These are phyloP conservation scores for Musa balbisiana DNA, from an alignment of 202 grass and related monocot species.

Conservation along the genomic window DNA sequence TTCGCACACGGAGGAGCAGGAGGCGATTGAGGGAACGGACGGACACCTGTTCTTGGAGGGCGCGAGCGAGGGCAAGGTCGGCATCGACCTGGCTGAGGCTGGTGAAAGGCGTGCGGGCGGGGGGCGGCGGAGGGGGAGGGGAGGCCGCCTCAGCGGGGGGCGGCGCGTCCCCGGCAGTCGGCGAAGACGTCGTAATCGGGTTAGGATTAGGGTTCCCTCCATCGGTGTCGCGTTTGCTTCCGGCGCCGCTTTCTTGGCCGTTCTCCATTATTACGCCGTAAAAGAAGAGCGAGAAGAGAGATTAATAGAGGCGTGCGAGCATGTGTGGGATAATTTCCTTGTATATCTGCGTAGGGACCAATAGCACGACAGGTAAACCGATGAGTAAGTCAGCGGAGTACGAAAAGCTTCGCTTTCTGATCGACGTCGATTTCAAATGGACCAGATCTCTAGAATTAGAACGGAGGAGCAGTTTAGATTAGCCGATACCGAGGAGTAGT, in stretches of 20 bases:
- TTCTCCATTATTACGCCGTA: conserved; percentile 42
- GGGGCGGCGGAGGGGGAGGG: conserved; percentile 14
- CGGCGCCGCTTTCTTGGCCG: conserved; percentile 48
- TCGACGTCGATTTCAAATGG: no score
- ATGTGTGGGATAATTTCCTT: no score
- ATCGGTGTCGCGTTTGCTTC: conserved; percentile 28
- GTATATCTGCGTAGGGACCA: no score
- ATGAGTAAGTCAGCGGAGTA: no score
- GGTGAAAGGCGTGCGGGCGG: conserved; percentile 67
- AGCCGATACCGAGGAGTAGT: no score
- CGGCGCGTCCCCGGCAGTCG: not conserved
- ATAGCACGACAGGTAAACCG: no score
- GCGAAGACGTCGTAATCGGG: not conserved
- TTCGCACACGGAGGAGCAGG: not conserved
- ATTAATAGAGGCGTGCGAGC: not conserved
- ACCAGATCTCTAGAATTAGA: no score
- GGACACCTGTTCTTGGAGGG: conserved; percentile 86
- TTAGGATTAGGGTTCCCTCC: conserved; percentile 37
- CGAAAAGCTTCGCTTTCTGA: no score
- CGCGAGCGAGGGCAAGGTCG: conserved; percentile 88
- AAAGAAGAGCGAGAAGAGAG: not conserved
- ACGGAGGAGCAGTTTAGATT: no score
- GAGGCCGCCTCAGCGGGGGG: conserved; percentile 1
- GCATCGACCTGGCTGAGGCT: conserved; percentile 95
- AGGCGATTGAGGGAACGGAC: conserved; percentile 24